Percentiles rank a stretch among this genome's conserved stretches.
Conservation (phyloP, 2,329 filamentous ascomycete species). For the Penicillium paneum region DNA sequence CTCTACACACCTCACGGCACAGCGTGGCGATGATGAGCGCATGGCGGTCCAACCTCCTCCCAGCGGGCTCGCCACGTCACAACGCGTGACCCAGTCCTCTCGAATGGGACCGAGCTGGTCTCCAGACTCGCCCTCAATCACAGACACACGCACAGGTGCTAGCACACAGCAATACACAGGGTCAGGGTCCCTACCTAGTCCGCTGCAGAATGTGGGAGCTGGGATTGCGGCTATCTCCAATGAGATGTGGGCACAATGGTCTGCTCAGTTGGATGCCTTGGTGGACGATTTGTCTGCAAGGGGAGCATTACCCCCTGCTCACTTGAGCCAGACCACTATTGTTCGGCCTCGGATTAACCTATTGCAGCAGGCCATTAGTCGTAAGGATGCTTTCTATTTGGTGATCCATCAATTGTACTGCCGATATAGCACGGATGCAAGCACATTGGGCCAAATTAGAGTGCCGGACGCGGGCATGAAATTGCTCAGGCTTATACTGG, state of each 20-base stretch:
- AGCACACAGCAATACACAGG: background rate
- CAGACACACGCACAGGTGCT: background rate
- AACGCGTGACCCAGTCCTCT: background rate
- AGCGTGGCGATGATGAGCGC: background rate
- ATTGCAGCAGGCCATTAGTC: conserved; percentile 55
- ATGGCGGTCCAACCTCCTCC: conserved; percentile 1
- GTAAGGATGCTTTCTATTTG: conserved; percentile 62
- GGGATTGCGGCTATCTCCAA: background rate
- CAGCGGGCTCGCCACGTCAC: background rate
- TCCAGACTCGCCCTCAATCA: background rate
- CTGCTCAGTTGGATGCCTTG: background rate
- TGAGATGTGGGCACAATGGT: conserved; percentile 15
- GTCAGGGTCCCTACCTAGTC: background rate
- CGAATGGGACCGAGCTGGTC: background rate
- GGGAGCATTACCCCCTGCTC: background rate
- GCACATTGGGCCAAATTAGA: conserved; percentile 30
- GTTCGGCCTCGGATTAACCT: conserved; percentile 49
- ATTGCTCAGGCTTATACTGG: background rate
- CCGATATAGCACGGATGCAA: conserved; percentile 45
- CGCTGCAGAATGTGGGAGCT: background rate
- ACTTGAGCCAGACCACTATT: background rate
- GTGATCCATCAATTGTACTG: conserved; percentile 65
- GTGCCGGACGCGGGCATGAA: background rate
- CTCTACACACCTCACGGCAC: background rate
- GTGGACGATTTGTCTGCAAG: background rate